Conservation (phyloP, 2,329 filamentous ascomycete genomes). For the Onygena corvina region DNA sequence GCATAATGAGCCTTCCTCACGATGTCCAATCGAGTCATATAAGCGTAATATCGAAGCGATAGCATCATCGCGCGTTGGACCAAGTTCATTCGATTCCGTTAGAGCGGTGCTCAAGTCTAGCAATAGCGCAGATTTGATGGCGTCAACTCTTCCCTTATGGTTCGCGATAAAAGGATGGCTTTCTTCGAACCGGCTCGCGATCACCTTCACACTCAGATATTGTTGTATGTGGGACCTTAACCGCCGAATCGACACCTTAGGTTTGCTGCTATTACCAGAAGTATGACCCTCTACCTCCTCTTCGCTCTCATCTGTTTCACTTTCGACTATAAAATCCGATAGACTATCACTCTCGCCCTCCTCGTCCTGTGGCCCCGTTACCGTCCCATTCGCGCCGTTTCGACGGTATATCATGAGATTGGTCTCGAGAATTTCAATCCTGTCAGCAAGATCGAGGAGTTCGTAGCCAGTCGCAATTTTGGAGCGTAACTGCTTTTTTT, state of each 20-base stretch:
- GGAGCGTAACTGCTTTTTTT: conserved; percentile 52
- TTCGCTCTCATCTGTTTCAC: conserved; percentile 27
- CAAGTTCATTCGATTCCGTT: conserved; percentile 38
- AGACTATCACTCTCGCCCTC: conserved; percentile 22
- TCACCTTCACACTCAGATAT: conserved; percentile 44
- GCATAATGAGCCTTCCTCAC: conserved; percentile 46
- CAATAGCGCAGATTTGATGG: conserved; percentile 50
- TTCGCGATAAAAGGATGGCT: conserved; percentile 52
- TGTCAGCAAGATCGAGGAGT: conserved; percentile 35
- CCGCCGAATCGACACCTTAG: conserved; percentile 30
- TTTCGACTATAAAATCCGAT: conserved; percentile 16
- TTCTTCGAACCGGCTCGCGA: conserved; percentile 41
- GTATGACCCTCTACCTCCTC: conserved; percentile 23
- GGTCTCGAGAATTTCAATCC: conserved; percentile 50
- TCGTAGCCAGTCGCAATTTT: conserved; percentile 51
- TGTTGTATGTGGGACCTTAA: conserved; percentile 47
- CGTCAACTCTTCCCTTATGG: conserved; percentile 45
- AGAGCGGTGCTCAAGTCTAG: conserved; percentile 53
- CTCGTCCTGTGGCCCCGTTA: conserved; percentile 24
- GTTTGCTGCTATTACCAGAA: conserved; percentile 23
- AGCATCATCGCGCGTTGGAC: conserved; percentile 27
- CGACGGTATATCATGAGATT: conserved; percentile 49
- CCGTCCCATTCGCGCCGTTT: conserved; percentile 17
- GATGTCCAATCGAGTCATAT: conserved; percentile 51
- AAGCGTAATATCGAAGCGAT: conserved; percentile 47